Evolutionary conservation across 495 filamentous ascomycete species (phyloP).

Genomic region (Pyronema omphalodes): DNA sequence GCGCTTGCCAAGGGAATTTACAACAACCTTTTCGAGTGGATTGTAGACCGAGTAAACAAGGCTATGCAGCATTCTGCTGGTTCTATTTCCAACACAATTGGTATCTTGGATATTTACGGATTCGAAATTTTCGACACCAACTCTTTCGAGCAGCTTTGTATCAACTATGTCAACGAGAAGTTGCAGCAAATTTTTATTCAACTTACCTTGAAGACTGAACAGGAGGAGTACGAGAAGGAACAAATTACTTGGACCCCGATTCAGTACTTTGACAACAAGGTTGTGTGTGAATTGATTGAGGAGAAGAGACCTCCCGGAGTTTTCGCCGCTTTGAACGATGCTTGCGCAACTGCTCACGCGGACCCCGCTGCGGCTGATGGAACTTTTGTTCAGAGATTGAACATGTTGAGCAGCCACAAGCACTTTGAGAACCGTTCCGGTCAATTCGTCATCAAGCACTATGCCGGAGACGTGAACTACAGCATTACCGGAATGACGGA

Average conservation of each 20-base stretch:
- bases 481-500: slow-evolving; percentile 94
- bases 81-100: slow-evolving; percentile 62
- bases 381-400: slow-evolving; percentile 84
- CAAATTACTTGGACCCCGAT: slow-evolving; percentile 98
- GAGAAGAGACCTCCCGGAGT: slow-evolving; percentile 80
- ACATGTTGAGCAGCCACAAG: slow-evolving; percentile 66
- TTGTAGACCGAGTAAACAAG: slow-evolving; percentile 78
- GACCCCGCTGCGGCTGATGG: slow-evolving; percentile 86
- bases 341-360: slow-evolving; percentile 89
- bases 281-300: slow-evolving; percentile 95
- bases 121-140: slow-evolving; percentile 99
- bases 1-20: slow-evolving; percentile 90
- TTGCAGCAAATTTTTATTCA: slow-evolving; percentile 99
- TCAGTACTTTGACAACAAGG: slow-evolving; percentile 98
- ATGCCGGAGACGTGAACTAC: slow-evolving; percentile 94
- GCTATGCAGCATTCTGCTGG: slow-evolving; percentile 61
- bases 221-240: slow-evolving; percentile 93
- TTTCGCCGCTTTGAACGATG: slow-evolving; percentile 92
- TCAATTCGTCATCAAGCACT: slow-evolving; percentile 97
- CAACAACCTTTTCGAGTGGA: slow-evolving; percentile 97
- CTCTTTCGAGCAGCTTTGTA: slow-evolving; percentile 97
- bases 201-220: slow-evolving; percentile 86
- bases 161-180: slow-evolving; percentile 99
- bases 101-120: slow-evolving; percentile 97
- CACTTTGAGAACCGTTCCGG: slow-evolving; percentile 87